Percentiles rank a stretch among this genome's conserved stretches.
Evolutionary conservation across 2,329 filamentous ascomycete species (phyloP).

Genomic region (Aspergillus amoenus): DNA sequence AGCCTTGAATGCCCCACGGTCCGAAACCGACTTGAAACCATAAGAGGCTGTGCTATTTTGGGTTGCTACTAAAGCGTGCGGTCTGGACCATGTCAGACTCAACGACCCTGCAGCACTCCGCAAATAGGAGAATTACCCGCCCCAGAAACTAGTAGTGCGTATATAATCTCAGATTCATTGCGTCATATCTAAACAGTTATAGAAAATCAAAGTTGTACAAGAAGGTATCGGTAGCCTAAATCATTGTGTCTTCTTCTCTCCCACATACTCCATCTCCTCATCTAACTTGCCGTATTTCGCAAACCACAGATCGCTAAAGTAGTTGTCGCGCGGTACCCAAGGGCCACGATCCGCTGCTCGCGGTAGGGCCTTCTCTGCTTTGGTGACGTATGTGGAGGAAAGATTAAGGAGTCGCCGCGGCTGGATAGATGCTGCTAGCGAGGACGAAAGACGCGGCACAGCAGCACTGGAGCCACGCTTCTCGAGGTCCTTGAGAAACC

Average conservation of each 20-base stretch:
- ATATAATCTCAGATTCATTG: background rate
- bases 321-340: conserved; percentile 41
- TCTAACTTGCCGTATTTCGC: conserved; percentile 37
- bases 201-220: background rate
- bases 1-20: background rate
- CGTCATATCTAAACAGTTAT: background rate
- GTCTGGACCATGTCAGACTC: background rate
- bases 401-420: conserved; percentile 36
- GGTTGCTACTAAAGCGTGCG: too few species aligned
- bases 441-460: conserved; percentile 27
- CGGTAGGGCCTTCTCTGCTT: conserved; percentile 34
- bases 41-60: background rate
- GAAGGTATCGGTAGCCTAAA: background rate
- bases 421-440: conserved; percentile 22
- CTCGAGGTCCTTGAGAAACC: conserved; percentile 36
- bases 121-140: background rate
- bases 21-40: background rate
- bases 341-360: conserved; percentile 40
- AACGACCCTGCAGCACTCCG: too few species aligned
- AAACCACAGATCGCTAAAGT: conserved; percentile 40
- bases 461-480: conserved; percentile 25
- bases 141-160: background rate
- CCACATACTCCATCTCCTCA: conserved; percentile 30
- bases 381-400: conserved; percentile 42
- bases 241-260: conserved; percentile 15